Evolutionary conservation across 108 stramenopile species (phyloP), one percentile per base, ranked within the genome.

Genomic region (Cafeteria roenbergensis): DNA sequence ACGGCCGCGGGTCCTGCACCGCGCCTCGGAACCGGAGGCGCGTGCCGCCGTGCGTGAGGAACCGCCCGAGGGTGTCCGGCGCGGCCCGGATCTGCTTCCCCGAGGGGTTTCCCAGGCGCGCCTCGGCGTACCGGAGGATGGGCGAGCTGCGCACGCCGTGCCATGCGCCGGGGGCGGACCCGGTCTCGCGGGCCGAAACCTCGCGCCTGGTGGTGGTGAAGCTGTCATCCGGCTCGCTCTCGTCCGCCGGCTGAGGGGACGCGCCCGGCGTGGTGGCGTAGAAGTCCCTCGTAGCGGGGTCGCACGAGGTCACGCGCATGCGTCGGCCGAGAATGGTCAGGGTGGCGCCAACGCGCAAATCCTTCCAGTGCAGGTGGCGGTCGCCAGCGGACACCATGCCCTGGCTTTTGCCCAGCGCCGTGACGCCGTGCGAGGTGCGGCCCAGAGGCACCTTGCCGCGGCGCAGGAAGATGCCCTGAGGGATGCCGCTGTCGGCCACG

Each of bases 381-480:
- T n/a, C n/a, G n/a, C n/a, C n/a, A n/a, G n/a, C n/a, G n/a, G n/a
- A n/a, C n/a, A n/a, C n/a, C n/a, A n/a, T n/a, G n/a, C n/a, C n/a
- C n/a, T n/a, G n/a, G n/a, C n/a, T n/a, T n/a, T n/a, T n/a, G n/a
- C n/a, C n/a, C n/a, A n/a, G n/a, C n/a, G n/a, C n/a, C n/a, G n/a
- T n/a, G n/a, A n/a, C n/a, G n/a, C n/a, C n/a, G n/a, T n/a, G n/a
- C n/a, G n/a, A n/a, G n/a, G n/a, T n/a, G n/a, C n/a, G n/a, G n/a
- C n/a, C n/a, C 1, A 22, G 21, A 3, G 59, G 59, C 2, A 24
- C 57, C 65, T 70, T 55, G 29, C 73, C 68, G 55, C 80, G 78
- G 65, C 69, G 72, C 67, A 82, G 71, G 48, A 79, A 76, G 20
- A 59, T 74, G 51, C 82, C 82, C 57, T 77, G 76, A 0, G 71